Base-by-base conservation (phyloP, 306 rosid species). In the Acacia confusa region DNA sequence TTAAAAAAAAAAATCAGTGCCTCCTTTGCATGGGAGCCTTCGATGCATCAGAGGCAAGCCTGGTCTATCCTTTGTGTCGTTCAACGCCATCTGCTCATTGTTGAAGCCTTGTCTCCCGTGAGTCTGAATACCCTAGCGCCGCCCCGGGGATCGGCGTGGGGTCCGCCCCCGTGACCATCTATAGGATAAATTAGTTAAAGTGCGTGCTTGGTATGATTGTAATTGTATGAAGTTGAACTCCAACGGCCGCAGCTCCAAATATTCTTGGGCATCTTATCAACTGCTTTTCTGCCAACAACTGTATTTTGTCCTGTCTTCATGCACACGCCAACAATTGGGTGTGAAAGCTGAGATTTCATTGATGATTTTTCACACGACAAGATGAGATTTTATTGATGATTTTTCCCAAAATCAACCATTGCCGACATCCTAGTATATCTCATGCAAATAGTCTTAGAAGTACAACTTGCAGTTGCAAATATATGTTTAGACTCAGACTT, bases 401-500 rank as follows among this genome's bases (percentile, higher is more conserved):
- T 57, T 57, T 22, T 7, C 64, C 28, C 30, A 57, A 22, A 58
- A 58, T 58, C 7, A 9, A 58, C 65, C 65, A 24, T 58, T 10
- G 32, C 65, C 28, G 16, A 58, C 65, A 58, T 58, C 9, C 32
- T 11, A 22, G 32, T 20, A 20, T 20, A 7, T 53, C 25, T 7
- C 24, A 53, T 20, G 22, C 24, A 19, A 17, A 14, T 20, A 0
- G 24, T 52, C 60, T 19, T 19, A 52, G 3, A 90, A 52, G 10
- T 41, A 41, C 24, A 52, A 52, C 11, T 19, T 17, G 58, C 10
- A 6, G 58, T 52, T 52, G 60, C 24, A 52, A 20, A 19, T 19
- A 19, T 19, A 52, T 17, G 3, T 52, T 4, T 10, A 10, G 7
- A 52, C 60, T 52, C 60, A 6, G 92, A 88, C 86, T 88, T 90